Evolutionary conservation across 129 eudicot species (phyloP).

Genomic region (Tanacetum coccineum): DNA sequence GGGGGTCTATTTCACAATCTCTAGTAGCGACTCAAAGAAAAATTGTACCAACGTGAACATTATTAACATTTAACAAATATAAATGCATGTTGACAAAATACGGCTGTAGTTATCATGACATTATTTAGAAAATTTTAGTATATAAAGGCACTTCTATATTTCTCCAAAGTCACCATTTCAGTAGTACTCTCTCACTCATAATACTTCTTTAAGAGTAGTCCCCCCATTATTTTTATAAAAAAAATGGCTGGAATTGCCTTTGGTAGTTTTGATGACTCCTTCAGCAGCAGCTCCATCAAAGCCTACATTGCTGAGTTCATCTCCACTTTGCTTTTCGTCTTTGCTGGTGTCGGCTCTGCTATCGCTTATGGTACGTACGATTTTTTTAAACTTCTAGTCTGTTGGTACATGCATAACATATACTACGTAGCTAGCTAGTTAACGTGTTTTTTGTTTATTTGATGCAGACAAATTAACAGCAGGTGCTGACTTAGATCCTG

Average conservation of each 20-base stretch:
- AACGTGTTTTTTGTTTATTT: background rate
- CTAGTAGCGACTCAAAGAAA: no score
- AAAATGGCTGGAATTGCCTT: constrained; percentile 73
- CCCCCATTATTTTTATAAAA: no score
- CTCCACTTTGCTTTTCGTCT: constrained; percentile 90
- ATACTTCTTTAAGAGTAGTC: no score
- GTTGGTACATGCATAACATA: no score
- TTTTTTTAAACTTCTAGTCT: background rate
- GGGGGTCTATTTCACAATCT: no score
- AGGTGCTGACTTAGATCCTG: constrained; percentile 69
- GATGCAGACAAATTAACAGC: constrained; percentile 59
- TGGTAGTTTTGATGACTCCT: constrained; percentile 69
- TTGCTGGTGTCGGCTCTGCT: constrained; percentile 96
- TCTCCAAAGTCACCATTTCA: background rate
- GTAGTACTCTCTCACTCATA: background rate
- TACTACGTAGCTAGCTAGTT: no score
- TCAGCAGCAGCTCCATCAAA: constrained; percentile 46
- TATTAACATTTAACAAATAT: no score
- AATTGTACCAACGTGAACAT: no score
- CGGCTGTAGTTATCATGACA: no score
- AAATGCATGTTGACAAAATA: no score
- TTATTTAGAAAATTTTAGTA: constrained; percentile 21
- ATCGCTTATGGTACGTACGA: constrained; percentile 75
- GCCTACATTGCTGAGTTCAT: constrained; percentile 90
- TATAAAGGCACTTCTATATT: constrained; percentile 29